Evolutionary conservation across 1,139 yeast genomes (phyloP), one percentile per base, ranked within the genome.

Genomic region (Hemisphaericaspora xylofermentans): DNA sequence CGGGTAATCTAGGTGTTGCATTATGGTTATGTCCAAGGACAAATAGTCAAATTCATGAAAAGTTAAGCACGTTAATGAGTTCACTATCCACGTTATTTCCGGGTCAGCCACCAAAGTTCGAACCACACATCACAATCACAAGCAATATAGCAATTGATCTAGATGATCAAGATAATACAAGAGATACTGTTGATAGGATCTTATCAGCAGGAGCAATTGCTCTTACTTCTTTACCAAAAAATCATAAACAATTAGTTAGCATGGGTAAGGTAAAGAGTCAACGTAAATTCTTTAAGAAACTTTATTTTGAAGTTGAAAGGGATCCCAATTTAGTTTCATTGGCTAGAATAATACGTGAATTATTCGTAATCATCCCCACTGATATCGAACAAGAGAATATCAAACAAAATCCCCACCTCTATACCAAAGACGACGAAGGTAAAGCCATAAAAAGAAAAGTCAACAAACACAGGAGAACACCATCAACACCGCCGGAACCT

Each of bases 111-210:
- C 76, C 78, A 2, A 58, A 56, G 32, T 82, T 86, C 50, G 86
- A 80, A 44, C 95, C 95, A 4, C 95, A 87, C 57, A 73, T 87
- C 32, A 87, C 95, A 2, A 72, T 87, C 28, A 80, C 91, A 2
- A 74, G 88, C 22, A 75, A 80, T 44, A 66, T 86, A 27, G 63
- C 62, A 3, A 66, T 82, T 31, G 63, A 67, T 43, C 50, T 66
- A 45, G 61, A 60, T 6, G 64, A 71, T 40, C 52, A 63, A 17
- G 59, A 49, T 10, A 63, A 70, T 34, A 69, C 75, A 12, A 71
- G 72, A 27, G 77, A 72, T 24, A 84, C 80, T 43, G 86, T 83
- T 2, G 79, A 77, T 46, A 68, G 74, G 26, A 77, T 87, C 2
- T 68, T 87, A 24, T 80, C 82, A 10, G 77, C 86, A 16, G 80